A percentile compares a stretch with the other conserved stretches of the same genome.
These are phyloP conservation scores for Globisporangium camurandrum DNA, from an alignment of 352 stramenopile genomes.

Conservation along the genomic window DNA sequence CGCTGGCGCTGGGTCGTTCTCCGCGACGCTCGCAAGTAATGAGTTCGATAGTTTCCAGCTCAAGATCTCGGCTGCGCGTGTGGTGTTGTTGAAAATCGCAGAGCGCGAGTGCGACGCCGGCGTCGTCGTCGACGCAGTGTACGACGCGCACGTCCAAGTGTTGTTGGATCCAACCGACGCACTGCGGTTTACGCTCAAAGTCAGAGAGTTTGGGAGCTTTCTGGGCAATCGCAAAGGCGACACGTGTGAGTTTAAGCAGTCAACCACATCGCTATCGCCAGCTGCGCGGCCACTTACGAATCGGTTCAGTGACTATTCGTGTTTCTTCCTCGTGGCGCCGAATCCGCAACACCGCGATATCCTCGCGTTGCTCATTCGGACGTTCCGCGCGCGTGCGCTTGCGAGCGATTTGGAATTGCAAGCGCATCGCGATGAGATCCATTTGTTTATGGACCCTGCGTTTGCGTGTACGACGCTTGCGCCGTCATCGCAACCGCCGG, in stretches of 20 bases:
- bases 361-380: slow-evolving; percentile 56
- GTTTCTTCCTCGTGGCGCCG: slow-evolving; percentile 70
- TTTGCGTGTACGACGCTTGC: slow-evolving; percentile 18
- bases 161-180: slow-evolving; percentile 58
- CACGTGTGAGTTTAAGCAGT: no score
- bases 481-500: slow-evolving; percentile 1
- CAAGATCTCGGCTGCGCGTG: slow-evolving; percentile 46
- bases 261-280: no score
- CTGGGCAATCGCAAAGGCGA: slow-evolving; percentile 52
- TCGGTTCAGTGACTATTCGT: slow-evolving; percentile 43
- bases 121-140: slow-evolving; percentile 38
- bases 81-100: slow-evolving; percentile 65
- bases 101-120: slow-evolving; percentile 62
- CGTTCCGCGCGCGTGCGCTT: slow-evolving; percentile 52
- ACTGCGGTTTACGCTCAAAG: slow-evolving; percentile 67
- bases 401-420: slow-evolving; percentile 41
- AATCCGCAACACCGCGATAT: slow-evolving; percentile 79
- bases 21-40: slow-evolving; percentile 68
- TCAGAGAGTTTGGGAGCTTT: slow-evolving; percentile 68
- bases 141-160: slow-evolving; percentile 61
- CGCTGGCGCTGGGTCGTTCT: slow-evolving; percentile 62
- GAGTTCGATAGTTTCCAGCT: slow-evolving; percentile 79
- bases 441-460: slow-evolving; percentile 64
- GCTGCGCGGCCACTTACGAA: neutral
- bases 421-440: slow-evolving; percentile 52